A percentile compares a stretch with the other conserved stretches of the same genome.
phyloP scores from a whole-genome alignment of 106 monocot genomes.

The Dendrobium huoshanense region DNA sequence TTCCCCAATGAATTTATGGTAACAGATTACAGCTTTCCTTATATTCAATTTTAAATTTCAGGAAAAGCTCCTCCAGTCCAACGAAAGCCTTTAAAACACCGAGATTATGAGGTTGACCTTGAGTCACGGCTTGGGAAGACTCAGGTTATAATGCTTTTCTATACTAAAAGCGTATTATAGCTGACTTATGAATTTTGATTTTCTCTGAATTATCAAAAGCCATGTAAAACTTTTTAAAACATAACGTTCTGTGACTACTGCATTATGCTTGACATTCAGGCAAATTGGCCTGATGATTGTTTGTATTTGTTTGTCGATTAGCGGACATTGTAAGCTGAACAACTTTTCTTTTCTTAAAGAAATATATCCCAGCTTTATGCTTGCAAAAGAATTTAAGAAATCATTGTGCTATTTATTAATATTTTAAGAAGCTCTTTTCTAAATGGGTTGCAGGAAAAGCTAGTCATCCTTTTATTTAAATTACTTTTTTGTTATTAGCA shows the following conservation, averaged over 20 bases:
- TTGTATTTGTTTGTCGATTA: background rate
- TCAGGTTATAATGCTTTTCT: conserved; percentile 40
- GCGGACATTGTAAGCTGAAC: background rate
- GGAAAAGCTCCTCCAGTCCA: conserved; percentile 75
- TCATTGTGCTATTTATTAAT: background rate
- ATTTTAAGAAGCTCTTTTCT: background rate
- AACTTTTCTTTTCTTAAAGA: background rate
- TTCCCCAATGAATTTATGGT: background rate
- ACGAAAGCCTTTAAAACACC: conserved; percentile 87
- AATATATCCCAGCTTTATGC: background rate
- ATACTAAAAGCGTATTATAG: background rate
- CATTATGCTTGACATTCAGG: background rate
- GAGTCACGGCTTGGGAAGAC: conserved; percentile 94
- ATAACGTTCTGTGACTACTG: background rate
- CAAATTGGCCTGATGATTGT: background rate
- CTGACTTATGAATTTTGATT: background rate
- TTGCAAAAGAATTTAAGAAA: background rate
- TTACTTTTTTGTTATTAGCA: background rate
- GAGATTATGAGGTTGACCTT: conserved; percentile 96
- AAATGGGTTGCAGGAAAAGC: background rate
- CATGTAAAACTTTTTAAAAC: background rate
- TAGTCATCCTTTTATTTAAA: background rate
- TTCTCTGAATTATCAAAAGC: background rate
- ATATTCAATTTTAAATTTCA: conserved; percentile 12
- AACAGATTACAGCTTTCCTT: background rate